Evolutionary conservation across 208 protist species (phyloP).

Genomic region (Leishmania amazonensis): DNA sequence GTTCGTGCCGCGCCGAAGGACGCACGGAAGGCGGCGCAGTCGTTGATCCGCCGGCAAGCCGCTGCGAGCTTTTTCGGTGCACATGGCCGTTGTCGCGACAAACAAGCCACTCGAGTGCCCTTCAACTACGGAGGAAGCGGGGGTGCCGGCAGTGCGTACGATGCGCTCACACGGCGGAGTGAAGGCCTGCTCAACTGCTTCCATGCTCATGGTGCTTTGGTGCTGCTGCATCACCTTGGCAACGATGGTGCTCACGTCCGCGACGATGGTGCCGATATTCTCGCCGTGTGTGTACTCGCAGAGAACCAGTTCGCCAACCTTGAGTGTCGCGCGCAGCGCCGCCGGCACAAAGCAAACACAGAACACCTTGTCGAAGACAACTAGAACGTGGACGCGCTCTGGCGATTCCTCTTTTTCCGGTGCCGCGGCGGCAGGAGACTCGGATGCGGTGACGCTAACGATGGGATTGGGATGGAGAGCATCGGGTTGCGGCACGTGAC

Average conservation of each 20-base stretch:
- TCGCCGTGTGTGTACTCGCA: conserved; percentile 58
- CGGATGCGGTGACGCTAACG: background rate
- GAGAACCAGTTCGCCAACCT: conserved; percentile 68
- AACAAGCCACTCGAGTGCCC: background rate
- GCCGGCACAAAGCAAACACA: conserved; percentile 64
- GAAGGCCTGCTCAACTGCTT: conserved; percentile 4
- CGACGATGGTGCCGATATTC: conserved; percentile 56
- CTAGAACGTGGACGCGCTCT: conserved; percentile 44
- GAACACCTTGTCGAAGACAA: conserved; percentile 62
- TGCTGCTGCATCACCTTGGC: conserved; percentile 7
- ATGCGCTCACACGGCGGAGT: conserved; percentile 1
- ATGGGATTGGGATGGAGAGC: background rate
- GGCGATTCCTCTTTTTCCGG: background rate
- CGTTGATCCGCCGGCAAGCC: conserved; percentile 28
- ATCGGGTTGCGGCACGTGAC: background rate
- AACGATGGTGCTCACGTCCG: conserved; percentile 49
- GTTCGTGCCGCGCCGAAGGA: conserved; percentile 74
- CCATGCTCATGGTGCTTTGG: background rate
- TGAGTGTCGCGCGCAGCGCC: conserved; percentile 32
- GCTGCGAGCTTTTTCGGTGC: conserved; percentile 11
- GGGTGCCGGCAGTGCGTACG: background rate
- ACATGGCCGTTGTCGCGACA: conserved; percentile 13
- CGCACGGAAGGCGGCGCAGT: conserved; percentile 58
- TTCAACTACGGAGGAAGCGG: background rate
- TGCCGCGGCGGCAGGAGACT: background rate